Base-by-base conservation (phyloP, 2,329 filamentous ascomycete species). In the Westerdykella aurantiaca region DNA sequence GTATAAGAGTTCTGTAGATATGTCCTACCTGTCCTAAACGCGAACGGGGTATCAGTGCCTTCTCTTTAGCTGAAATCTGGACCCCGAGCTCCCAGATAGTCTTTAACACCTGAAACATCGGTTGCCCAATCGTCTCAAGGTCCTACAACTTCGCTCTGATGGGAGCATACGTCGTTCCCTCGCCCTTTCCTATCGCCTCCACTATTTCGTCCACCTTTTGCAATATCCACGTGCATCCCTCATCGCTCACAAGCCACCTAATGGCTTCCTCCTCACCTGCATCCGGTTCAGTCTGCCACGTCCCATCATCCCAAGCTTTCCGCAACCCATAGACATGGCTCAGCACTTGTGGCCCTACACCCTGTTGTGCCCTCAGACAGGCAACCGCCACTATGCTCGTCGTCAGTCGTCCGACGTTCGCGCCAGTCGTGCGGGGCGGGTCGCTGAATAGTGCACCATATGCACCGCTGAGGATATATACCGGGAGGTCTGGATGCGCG, bases 401-500 rank as follows among this genome's bases (percentile, higher is more conserved):
- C 49, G 88, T 68, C 0, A 86, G 77, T 1, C 88, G 69, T 0
- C 88, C 88, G 0, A 86, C 78, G 14, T 74, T 77, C 0, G 73
- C 74, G 17, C 68, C 69, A 4, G 66, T 58, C 6, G 69, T 58
- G 12, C 67, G 66, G 3, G 74, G 64, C 1, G 86, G 86, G 53
- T 93, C 84, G 0, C 84, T 78, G 31, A 94, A 80, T 11, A 93
- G 65, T 1, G 79, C 80, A 0, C 82, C 82, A 63, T 94, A 94
- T 61, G 91, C 83, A 40, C 76, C 78, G 51, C 82, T 75, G 12
- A 93, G 71, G 53, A 94, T 93, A 59, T 88, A 82, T 3, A 90
- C 84, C 0, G 88, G 88, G 18, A 94, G 69, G 61, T 93, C 88
- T 0, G 88, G 88, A 61, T 94, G 88, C 10, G 83, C 81, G n/a